Percentiles rank a stretch among this genome's conserved stretches.
Evolutionary conservation across 306 rosid species (phyloP).

Genomic region (Gynostemma pentaphyllum): DNA sequence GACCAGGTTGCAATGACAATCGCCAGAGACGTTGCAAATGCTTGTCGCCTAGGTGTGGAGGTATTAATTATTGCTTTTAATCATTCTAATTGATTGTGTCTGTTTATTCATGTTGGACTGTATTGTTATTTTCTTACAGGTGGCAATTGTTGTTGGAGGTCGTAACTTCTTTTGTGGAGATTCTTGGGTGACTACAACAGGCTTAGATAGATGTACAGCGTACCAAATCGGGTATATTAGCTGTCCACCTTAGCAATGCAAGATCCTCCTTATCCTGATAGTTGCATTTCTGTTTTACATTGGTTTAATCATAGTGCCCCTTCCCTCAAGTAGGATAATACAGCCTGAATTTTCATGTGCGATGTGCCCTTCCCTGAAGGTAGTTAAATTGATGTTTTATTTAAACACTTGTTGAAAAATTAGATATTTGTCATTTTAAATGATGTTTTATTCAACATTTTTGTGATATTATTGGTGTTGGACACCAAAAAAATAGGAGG

Average conservation of each 20-base stretch:
- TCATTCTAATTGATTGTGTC: constrained; percentile 1
- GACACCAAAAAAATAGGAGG: too few species aligned
- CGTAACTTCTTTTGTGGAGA: constrained; percentile 94
- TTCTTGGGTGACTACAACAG: constrained; percentile 80
- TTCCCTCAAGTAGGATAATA: background rate
- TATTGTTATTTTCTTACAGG: constrained; percentile 33
- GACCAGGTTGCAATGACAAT: constrained; percentile 65
- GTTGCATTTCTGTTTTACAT: background rate
- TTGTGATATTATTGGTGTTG: too few species aligned
- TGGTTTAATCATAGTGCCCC: background rate
- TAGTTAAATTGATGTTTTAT: background rate
- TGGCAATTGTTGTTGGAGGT: constrained; percentile 90
- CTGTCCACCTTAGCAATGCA: background rate
- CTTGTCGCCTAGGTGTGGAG: constrained; percentile 86
- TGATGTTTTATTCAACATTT: too few species aligned
- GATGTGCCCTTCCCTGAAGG: too few species aligned
- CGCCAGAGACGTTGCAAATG: constrained; percentile 72
- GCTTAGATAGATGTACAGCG: constrained; percentile 78
- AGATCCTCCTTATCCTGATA: background rate
- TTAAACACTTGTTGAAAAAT: background rate
- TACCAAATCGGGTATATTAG: constrained; percentile 84
- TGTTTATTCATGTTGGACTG: background rate
- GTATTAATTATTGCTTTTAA: constrained; percentile 33
- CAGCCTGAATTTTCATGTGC: too few species aligned
- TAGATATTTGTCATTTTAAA: background rate